Percentiles rank a stretch among this genome's conserved stretches.
Evolutionary conservation across 176 grass and related monocot species (phyloP).

Genomic region (Zoysia japonica): DNA sequence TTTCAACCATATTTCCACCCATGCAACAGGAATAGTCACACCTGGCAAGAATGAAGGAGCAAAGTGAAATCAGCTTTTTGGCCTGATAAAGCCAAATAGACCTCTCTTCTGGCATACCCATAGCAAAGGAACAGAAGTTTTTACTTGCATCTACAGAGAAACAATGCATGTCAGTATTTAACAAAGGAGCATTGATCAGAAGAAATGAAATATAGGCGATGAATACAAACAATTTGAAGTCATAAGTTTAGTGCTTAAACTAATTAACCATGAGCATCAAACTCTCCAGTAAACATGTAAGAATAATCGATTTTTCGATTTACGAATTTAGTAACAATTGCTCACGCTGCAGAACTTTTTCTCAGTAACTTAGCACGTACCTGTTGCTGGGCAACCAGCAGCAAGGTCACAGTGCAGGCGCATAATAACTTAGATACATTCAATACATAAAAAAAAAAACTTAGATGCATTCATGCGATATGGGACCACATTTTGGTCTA

Average conservation of each 20-base stretch:
- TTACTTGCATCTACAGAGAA: constrained; percentile 69
- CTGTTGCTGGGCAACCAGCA: not conserved
- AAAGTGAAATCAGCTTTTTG: constrained; percentile 79
- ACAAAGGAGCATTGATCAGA: not conserved
- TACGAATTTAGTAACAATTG: not conserved
- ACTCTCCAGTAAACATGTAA: constrained; percentile 16
- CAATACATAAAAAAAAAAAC: no score
- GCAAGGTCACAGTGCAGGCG: not conserved
- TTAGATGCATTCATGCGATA: no score
- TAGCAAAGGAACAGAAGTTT: constrained; percentile 75
- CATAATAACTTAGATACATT: not conserved
- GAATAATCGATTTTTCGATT: not conserved
- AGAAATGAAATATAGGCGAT: not conserved
- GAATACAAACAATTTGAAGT: not conserved
- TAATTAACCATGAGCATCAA: constrained; percentile 21
- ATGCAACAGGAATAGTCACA: constrained; percentile 58
- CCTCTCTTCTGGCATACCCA: constrained; percentile 67
- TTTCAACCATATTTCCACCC: constrained; percentile 51
- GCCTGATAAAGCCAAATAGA: constrained; percentile 90
- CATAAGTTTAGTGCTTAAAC: not conserved
- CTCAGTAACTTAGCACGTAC: constrained; percentile 26
- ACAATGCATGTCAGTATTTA: constrained; percentile 41
- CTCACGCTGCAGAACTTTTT: not conserved
- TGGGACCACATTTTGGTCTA: no score
- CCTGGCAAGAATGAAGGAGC: constrained; percentile 71